These are phyloP conservation scores for Fragaria nilgerrensis DNA, from an alignment of 306 rosid species.

Conservation along the genomic window DNA sequence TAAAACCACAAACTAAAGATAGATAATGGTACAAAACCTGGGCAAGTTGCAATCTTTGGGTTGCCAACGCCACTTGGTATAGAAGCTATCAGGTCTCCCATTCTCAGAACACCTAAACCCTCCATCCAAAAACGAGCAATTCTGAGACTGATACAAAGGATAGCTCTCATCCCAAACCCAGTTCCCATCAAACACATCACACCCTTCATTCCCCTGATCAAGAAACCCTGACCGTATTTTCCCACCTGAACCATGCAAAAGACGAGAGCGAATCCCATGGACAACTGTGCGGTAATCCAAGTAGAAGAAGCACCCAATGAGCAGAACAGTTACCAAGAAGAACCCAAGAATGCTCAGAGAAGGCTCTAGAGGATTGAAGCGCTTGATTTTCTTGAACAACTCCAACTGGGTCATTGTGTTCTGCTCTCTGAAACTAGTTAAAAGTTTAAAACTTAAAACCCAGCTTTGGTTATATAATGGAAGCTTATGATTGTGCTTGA, in stretches of 20 bases:
- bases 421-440: slow-evolving; percentile 30
- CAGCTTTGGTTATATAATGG: slow-evolving; percentile 23
- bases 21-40: slow-evolving; percentile 40
- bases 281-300: slow-evolving; percentile 39
- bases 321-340: slow-evolving; percentile 43
- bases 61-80: slow-evolving; percentile 92
- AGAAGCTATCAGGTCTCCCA: slow-evolving; percentile 66
- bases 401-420: slow-evolving; percentile 41
- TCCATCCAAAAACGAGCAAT: slow-evolving; percentile 63
- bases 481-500: slow-evolving; percentile 6
- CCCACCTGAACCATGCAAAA: slow-evolving; percentile 8
- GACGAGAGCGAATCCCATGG: slow-evolving; percentile 34
- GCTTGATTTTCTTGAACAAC: slow-evolving; percentile 57
- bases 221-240: slow-evolving; percentile 42
- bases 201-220: slow-evolving; percentile 40
- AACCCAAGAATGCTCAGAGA: slow-evolving; percentile 44
- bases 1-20: background rate
- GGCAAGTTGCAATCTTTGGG: slow-evolving; percentile 82
- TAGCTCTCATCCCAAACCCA: slow-evolving; percentile 94
- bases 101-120: slow-evolving; percentile 81
- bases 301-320: slow-evolving; percentile 54
- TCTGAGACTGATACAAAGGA: slow-evolving; percentile 63
- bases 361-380: slow-evolving; percentile 58
- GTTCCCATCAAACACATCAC: slow-evolving; percentile 71
- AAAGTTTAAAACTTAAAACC: slow-evolving; percentile 15